A percentile compares a stretch with the other conserved stretches of the same genome.
Evolutionary conservation across 257 asterid genomes (phyloP).

Genomic region (Scutellaria galericulata): DNA sequence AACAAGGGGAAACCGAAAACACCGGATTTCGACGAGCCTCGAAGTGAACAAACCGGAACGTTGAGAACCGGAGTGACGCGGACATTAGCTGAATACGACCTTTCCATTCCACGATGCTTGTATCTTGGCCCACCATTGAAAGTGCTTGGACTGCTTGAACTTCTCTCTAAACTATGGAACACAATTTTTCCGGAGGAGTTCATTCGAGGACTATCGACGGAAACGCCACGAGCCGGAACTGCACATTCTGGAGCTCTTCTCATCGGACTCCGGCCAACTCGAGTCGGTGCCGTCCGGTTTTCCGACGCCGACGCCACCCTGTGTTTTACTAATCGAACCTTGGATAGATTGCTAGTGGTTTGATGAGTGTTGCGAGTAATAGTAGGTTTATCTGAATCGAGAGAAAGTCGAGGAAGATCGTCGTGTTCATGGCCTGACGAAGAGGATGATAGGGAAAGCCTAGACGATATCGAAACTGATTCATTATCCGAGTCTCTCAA

Average conservation of each 20-base stretch:
- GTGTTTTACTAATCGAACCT: slow-evolving; percentile 55
- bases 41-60: slow-evolving; percentile 83
- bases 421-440: slow-evolving; percentile 82
- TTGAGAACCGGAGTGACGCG: slow-evolving; percentile 92
- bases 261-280: slow-evolving; percentile 58
- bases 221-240: slow-evolving; percentile 49
- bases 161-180: slow-evolving; percentile 87
- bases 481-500: slow-evolving; percentile 65
- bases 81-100: slow-evolving; percentile 89
- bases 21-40: slow-evolving; percentile 82
- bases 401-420: slow-evolving; percentile 69
- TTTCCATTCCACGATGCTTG: slow-evolving; percentile 84
- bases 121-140: slow-evolving; percentile 75
- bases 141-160: slow-evolving; percentile 93
- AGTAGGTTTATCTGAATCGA: slow-evolving; percentile 61
- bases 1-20: slow-evolving; percentile 85
- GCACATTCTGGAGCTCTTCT: slow-evolving; percentile 52
- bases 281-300: slow-evolving; percentile 41
- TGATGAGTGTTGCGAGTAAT: slow-evolving; percentile 40
- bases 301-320: slow-evolving; percentile 58
- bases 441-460: slow-evolving; percentile 72
- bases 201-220: slow-evolving; percentile 95
- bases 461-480: slow-evolving; percentile 57
- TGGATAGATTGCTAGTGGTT: slow-evolving; percentile 44
- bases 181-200: slow-evolving; percentile 89